Conservation (phyloP, 352 stramenopile species). For the Globisporangium radiosum region DNA sequence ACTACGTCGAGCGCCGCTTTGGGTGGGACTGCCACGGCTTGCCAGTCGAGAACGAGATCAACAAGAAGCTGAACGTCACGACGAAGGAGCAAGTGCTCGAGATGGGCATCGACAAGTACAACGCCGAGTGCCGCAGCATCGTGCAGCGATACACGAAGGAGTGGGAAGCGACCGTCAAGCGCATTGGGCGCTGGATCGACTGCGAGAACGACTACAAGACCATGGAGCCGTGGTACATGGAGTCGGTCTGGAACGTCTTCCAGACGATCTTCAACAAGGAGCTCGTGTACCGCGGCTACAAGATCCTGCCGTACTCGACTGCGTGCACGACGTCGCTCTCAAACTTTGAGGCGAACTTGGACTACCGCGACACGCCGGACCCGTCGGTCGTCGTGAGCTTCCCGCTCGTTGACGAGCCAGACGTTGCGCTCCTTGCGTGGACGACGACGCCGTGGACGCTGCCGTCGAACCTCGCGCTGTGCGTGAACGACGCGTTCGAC, state of each 20-base stretch:
- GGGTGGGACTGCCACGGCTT: constrained; percentile 99
- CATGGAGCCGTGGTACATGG: constrained; percentile 99
- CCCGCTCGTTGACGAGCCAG: constrained; percentile 83
- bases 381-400: constrained; percentile 97
- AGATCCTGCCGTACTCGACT: constrained; percentile 99
- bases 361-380: constrained; percentile 99
- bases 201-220: constrained; percentile 99
- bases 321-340: constrained; percentile 96
- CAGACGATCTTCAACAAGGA: constrained; percentile 97
- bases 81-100: constrained; percentile 96
- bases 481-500: constrained; percentile 94
- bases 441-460: constrained; percentile 99
- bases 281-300: constrained; percentile 99
- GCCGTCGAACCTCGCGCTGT: constrained; percentile 97
- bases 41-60: constrained; percentile 99
- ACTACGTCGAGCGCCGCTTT: constrained; percentile 96
- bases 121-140: constrained; percentile 96
- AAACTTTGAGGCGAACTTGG: constrained; percentile 99
- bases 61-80: constrained; percentile 98
- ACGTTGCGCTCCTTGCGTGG: constrained; percentile 93
- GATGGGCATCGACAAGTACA: constrained; percentile 99
- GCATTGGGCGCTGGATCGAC: constrained; percentile 99
- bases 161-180: constrained; percentile 97
- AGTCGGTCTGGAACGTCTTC: constrained; percentile 99
- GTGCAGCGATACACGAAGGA: constrained; percentile 98